Conservation (phyloP, 306 rosid species). For the Cucurbita maxima region DNA sequence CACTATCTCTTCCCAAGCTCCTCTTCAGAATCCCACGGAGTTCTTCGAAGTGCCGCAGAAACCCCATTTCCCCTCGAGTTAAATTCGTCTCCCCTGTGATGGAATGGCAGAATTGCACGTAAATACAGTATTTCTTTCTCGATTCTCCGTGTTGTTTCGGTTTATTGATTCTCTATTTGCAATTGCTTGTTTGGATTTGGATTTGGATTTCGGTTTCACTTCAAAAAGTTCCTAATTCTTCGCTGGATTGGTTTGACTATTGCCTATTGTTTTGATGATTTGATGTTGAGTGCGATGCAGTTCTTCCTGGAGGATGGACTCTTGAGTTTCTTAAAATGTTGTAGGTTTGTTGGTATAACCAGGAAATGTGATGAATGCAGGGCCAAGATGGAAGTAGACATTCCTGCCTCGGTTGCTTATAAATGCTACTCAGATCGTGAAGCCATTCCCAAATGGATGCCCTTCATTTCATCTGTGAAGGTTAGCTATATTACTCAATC, state of each 20-base stretch:
- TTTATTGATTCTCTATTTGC: background rate
- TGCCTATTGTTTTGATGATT: background rate
- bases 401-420: constrained; percentile 68
- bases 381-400: constrained; percentile 73
- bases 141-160: background rate
- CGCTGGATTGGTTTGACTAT: background rate
- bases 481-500: constrained; percentile 16
- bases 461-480: constrained; percentile 77
- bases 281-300: background rate
- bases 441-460: constrained; percentile 91
- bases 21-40: constrained; percentile 24
- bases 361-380: constrained; percentile 43
- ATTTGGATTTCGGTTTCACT: background rate
- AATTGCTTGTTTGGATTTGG: background rate
- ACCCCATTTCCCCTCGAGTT: constrained; percentile 20
- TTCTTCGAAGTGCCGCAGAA: constrained; percentile 14
- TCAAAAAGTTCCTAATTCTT: background rate
- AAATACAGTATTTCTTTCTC: background rate
- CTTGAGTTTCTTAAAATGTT: background rate
- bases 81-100: constrained; percentile 52
- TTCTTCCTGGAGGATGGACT: background rate
- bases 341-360: constrained; percentile 4
- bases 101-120: constrained; percentile 99
- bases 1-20: constrained; percentile 18
- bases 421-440: constrained; percentile 75